Conservation (phyloP, 345 rosid species). For the Cardamine resedifolia region DNA sequence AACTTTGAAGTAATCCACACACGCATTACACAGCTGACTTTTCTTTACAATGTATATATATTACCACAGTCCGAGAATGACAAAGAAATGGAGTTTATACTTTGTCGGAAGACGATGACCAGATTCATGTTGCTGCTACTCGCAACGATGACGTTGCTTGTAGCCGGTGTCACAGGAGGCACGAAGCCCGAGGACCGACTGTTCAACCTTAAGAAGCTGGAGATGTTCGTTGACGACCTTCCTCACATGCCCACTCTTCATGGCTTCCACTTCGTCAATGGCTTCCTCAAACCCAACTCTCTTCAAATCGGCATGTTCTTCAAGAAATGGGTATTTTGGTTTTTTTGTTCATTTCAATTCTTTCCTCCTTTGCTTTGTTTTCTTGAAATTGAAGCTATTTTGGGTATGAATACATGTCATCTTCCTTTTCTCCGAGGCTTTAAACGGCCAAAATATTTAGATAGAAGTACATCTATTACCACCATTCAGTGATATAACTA, state of each 20-base stretch:
- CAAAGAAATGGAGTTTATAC: constrained; percentile 12
- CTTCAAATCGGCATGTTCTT: constrained; percentile 78
- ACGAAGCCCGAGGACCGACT: constrained; percentile 37
- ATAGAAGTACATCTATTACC: constrained; percentile 7
- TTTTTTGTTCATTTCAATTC: background rate
- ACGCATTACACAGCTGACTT: constrained; percentile 11
- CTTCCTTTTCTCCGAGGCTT: too few species aligned
- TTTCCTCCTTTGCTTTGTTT: background rate
- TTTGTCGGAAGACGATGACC: constrained; percentile 1
- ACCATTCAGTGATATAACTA: background rate
- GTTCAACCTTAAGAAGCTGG: constrained; percentile 39
- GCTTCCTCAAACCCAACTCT: constrained; percentile 45
- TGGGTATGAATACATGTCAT: too few species aligned
- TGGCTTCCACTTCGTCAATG: constrained; percentile 45
- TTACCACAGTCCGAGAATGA: background rate
- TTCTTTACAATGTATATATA: too few species aligned
- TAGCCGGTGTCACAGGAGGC: constrained; percentile 36
- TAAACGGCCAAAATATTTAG: too few species aligned
- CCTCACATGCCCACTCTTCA: constrained; percentile 63
- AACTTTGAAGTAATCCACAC: constrained; percentile 13
- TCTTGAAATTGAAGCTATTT: background rate
- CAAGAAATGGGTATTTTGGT: constrained; percentile 68
- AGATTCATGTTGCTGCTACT: constrained; percentile 21
- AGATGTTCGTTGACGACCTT: constrained; percentile 80
- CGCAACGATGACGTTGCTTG: constrained; percentile 16